Base-by-base conservation (phyloP, 1,284 basidiomycete species). In the Trichosporon coremiiforme region DNA sequence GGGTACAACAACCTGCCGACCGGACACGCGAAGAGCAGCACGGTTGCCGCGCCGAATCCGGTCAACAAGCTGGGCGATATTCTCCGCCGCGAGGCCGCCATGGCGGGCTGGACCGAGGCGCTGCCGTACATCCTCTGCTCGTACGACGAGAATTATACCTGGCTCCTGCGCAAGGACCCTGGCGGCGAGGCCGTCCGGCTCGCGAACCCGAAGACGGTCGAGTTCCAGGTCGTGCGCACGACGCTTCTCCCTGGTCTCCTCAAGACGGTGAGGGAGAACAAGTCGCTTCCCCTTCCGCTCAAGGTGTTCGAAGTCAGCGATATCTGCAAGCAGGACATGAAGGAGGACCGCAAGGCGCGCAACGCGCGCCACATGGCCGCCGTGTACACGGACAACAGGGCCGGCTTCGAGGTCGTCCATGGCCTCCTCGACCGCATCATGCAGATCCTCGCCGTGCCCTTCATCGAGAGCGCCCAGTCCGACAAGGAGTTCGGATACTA, bases 331-430 rank as follows among this genome's bases (percentile, higher is more conserved):
- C 95, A 98, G 83, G 95, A 98, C 82, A 76, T 81, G 13, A 83
- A 84, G 41, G 84, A 87, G 71, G 94, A 99, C 84, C 88, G 95
- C 57, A 92, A 95, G 82, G 87, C 94, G 50, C 87, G 90, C 72
- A 99, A 99, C 82, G 89, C 91, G 67, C 87, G 95, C 69, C 91
- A 93, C 77, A 90, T 95, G 0, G 93, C 89, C 0, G 96, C 92
- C 0, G 88, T 98, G 36, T 98, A 94, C 90, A 95, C 94, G 83
- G 96, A 97, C 84, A 94, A 93, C 86, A 92, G 91, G 15, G 97
- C 96, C n/a, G 94, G 94, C 9, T 99, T 99, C 82, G 97, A 99
- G 85, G 88, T 97, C 73, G 91, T 97, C 10, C 97, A 99, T 81
- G 96, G 96, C 29, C 85, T 99, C 81, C 85, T 99, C 73, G 95